Evolutionary conservation across 23 red algal species (phyloP).

Genomic region (Gracilaria domingensis): DNA sequence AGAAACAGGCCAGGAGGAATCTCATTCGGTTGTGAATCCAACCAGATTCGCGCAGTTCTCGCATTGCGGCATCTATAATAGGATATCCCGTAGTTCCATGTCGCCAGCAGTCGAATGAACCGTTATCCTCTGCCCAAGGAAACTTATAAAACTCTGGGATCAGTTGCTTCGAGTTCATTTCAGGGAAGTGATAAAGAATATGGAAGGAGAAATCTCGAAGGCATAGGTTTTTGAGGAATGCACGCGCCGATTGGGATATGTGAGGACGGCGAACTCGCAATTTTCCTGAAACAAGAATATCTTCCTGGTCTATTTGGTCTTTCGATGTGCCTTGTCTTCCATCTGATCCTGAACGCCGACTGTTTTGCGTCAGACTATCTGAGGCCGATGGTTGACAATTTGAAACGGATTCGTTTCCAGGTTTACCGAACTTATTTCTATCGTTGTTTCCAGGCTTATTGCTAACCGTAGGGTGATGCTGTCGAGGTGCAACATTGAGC

Average conservation of each 20-base stretch:
- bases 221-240: constrained; percentile 94
- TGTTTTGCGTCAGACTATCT: neutral
- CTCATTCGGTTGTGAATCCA: constrained; percentile 96
- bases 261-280: constrained; percentile 14
- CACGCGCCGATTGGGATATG: constrained; percentile 66
- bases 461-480: neutral
- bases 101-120: constrained; percentile 61
- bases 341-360: neutral
- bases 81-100: constrained; percentile 91
- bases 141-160: constrained; percentile 85
- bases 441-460: neutral
- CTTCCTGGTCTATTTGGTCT: neutral
- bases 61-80: constrained; percentile 98
- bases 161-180: constrained; percentile 74
- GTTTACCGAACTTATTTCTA: constrained; percentile 17
- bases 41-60: constrained; percentile 77
- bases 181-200: constrained; percentile 87
- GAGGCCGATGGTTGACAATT: neutral
- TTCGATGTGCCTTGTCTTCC: neutral
- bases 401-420: neutral
- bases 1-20: constrained; percentile 91
- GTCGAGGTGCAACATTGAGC: neutral
- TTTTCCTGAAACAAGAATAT: neutral
- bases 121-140: constrained; percentile 88
- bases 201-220: constrained; percentile 93